Evolutionary conservation across 352 stramenopile species (phyloP).

Genomic region (Globisporangium viniferum): DNA sequence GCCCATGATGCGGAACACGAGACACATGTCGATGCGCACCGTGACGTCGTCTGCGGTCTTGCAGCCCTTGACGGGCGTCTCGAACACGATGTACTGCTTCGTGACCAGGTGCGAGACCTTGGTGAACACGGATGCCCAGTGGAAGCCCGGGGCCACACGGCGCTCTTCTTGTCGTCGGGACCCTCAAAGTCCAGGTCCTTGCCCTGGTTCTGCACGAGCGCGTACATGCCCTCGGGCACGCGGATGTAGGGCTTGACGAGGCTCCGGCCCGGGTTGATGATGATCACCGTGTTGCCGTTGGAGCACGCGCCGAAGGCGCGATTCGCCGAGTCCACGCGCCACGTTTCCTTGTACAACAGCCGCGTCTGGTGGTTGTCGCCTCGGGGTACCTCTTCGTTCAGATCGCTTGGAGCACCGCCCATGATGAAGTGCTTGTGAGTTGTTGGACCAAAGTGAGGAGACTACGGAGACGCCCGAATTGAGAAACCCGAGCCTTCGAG

Average conservation of each 20-base stretch:
- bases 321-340: constrained; percentile 66
- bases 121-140: constrained; percentile 68
- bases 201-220: constrained; percentile 83
- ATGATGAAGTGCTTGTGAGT: neutral
- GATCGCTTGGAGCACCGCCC: neutral
- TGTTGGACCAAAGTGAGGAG: too few species aligned
- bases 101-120: constrained; percentile 87
- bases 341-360: constrained; percentile 60
- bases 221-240: constrained; percentile 87
- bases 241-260: constrained; percentile 78
- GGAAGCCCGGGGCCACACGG: constrained; percentile 81
- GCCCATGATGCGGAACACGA: constrained; percentile 89
- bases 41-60: constrained; percentile 89
- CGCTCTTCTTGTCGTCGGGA: constrained; percentile 37
- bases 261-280: constrained; percentile 62
- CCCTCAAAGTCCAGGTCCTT: constrained; percentile 62
- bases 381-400: constrained; percentile 5
- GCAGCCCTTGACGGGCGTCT: constrained; percentile 87
- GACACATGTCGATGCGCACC: constrained; percentile 82
- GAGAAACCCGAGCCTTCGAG: too few species aligned
- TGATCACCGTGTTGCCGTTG: constrained; percentile 78
- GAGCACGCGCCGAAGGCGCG: constrained; percentile 76
- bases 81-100: constrained; percentile 87
- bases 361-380: constrained; percentile 41
- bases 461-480: too few species aligned